Base-by-base conservation (phyloP, 2,329 filamentous ascomycete species). In the Neophaeococcomyces mojaviensis region DNA sequence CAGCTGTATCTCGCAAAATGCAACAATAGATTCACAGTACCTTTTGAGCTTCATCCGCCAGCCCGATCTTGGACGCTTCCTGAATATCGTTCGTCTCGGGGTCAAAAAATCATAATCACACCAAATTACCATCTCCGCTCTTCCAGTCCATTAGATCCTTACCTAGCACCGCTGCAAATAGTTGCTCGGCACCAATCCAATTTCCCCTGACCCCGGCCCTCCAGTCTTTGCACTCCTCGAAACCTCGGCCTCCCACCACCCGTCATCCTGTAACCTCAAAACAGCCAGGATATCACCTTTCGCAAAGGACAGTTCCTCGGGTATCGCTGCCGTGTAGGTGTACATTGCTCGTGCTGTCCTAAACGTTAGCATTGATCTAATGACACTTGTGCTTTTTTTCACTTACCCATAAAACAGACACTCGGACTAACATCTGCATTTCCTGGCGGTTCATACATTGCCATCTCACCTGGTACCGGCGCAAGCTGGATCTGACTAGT, bases 211-310 rank as follows among this genome's bases (percentile, higher is more conserved):
- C 46, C 58, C 62, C 32, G 59, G 55, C n/a, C 61, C 63, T 33
- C 68, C 63, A 7, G 71, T 72, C 33, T 68, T 68, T 15, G 39
- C 36, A 57, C 72, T 74, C 16, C 82, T 82, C 37, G 89, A 86
- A 33, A 96, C 79, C 65, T 96, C 90, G 10, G 94, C 94, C 69
- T 98, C 92, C 55, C 94, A 98, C 92, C 92, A 98, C 16, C 92
- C 92, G 61, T 98, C 92, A 63, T 98, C 92, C 67, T 98, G 92
- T 59, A 94, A 80, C 49, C 89, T 78, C 38, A 96, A 72, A 12
- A 98, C 82, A 2, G 90, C 88, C 12, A 98, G 73, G 49, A 90
- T 81, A 61, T 98, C 94, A 39, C 89, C 89, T 70, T 98, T 98
- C 38, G 76, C 74, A 65, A 98, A 98, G 12, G 85, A 84, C 16